Conservation (phyloP, 257 asterid genomes). For the Solanum microdontum region DNA sequence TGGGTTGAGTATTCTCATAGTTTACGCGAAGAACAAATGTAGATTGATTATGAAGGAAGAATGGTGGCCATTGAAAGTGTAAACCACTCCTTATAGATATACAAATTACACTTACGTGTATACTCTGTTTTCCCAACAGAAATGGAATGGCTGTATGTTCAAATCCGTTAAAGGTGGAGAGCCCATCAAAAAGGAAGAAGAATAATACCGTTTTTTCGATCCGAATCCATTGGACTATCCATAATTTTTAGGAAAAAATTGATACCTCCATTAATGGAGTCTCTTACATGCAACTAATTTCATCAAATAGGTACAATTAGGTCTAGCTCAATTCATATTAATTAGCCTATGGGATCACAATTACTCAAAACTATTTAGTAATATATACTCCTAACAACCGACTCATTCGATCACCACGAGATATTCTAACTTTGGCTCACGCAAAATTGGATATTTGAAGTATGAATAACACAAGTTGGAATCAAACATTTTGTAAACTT, state of each 20-base stretch:
- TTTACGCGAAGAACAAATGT: neutral
- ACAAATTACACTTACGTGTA: neutral
- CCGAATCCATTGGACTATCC: neutral
- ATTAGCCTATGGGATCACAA: neutral
- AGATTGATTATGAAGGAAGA: neutral
- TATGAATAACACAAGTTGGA: neutral
- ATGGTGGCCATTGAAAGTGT: constrained; percentile 10
- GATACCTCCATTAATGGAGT: neutral
- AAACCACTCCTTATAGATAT: neutral
- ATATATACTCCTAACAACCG: neutral
- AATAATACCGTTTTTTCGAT: neutral
- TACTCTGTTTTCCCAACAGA: neutral
- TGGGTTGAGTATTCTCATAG: neutral
- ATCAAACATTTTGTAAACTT: neutral
- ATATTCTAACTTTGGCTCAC: neutral
- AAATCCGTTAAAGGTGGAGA: constrained; percentile 52
- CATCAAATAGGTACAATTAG: neutral
- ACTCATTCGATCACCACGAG: neutral
- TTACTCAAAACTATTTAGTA: neutral
- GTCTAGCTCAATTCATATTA: neutral
- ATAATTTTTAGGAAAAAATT: neutral
- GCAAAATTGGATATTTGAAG: neutral
- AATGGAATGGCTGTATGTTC: neutral
- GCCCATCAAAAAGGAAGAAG: constrained; percentile 26
- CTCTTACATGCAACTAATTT: neutral